Evolutionary conservation across 495 filamentous ascomycete species (phyloP).

Genomic region (Evernia prunastri): DNA sequence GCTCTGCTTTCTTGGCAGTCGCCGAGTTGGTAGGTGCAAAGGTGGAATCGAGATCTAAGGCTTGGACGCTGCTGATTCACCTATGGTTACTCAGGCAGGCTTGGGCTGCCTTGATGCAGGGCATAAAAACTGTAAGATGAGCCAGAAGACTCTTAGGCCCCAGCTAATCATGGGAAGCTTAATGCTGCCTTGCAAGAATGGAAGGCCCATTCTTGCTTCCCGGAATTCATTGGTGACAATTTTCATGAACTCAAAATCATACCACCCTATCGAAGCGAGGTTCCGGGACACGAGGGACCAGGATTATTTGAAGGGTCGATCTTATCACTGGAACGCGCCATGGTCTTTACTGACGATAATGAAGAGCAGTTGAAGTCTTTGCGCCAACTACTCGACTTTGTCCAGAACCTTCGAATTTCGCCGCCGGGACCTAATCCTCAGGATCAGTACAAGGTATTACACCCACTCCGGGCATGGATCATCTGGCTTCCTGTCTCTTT

Average conservation of each 20-base stretch:
- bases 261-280: constrained; percentile 3
- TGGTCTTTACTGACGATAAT: neutral
- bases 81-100: neutral
- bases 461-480: neutral
- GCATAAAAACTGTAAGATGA: neutral
- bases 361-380: neutral
- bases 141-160: neutral
- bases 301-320: constrained; percentile 1
- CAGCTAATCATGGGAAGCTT: neutral
- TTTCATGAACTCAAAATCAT: neutral
- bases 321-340: neutral
- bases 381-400: neutral
- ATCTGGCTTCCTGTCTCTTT: neutral
- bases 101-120: neutral
- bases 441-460: neutral
- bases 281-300: neutral
- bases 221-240: neutral
- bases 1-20: neutral
- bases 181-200: neutral
- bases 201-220: constrained; percentile 1
- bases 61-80: neutral
- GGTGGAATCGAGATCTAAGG: neutral
- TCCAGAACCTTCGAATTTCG: constrained; percentile 2
- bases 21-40: neutral
- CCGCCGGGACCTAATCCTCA: neutral